A percentile compares a stretch with the other conserved stretches of the same genome.
phyloP scores from a whole-genome alignment of 495 filamentous ascomycete species.

The Penicillium diatomitis region DNA sequence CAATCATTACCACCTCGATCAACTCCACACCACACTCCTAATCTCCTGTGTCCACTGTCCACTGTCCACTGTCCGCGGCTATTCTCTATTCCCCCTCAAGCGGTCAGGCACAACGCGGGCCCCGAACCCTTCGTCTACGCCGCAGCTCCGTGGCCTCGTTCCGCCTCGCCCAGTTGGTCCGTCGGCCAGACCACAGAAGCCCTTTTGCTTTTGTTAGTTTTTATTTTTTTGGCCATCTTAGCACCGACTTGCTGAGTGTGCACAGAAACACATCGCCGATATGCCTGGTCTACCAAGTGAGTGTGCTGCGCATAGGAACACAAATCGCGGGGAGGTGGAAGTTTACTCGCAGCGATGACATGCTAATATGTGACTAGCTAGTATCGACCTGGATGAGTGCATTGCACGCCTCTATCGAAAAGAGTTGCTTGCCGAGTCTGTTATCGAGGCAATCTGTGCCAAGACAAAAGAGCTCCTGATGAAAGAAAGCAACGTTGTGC shows the following conservation, averaged over 20 bases:
- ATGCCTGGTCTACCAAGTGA: conserved; percentile 89
- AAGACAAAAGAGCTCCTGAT: conserved; percentile 97
- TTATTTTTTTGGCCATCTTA: neutral
- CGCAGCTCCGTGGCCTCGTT: neutral
- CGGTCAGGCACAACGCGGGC: conserved; percentile 2
- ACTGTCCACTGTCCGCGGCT: neutral
- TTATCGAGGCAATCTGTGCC: conserved; percentile 97
- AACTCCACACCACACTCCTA: too few species aligned
- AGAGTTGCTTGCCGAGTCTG: conserved; percentile 91
- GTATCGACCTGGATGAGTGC: conserved; percentile 96
- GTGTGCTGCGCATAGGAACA: conserved; percentile 14
- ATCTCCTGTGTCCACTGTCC: too few species aligned
- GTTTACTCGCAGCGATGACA: neutral
- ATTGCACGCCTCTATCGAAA: conserved; percentile 93
- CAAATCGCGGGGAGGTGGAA: neutral
- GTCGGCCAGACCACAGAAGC: too few species aligned
- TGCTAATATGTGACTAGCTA: conserved; percentile 46
- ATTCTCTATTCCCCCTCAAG: conserved; percentile 1
- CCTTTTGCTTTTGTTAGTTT: too few species aligned
- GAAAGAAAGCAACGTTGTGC: conserved; percentile 99
- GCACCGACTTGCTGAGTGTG: neutral
- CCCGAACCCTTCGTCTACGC: neutral
- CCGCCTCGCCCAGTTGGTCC: neutral
- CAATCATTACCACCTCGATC: neutral
- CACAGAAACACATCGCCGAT: conserved; percentile 7